Conservation (phyloP, 2,329 filamentous ascomycete genomes). For the Cladosporium sp. region DNA sequence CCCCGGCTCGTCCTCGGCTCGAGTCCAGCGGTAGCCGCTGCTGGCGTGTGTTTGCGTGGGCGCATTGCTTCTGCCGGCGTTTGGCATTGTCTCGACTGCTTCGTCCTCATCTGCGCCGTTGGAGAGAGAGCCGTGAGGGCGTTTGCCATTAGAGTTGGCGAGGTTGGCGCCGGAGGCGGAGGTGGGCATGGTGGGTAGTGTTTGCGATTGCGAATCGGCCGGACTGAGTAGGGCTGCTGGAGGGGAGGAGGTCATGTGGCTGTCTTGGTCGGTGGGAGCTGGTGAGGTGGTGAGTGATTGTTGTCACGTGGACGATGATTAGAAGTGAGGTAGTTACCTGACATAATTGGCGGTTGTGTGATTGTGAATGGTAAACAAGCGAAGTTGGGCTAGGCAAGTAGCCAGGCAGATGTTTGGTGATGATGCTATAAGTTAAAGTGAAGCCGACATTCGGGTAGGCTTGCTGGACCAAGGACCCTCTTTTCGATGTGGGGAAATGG, state of each 20-base stretch:
- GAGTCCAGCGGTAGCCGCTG: slow-evolving; percentile 37
- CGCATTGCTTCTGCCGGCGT: slow-evolving; percentile 23
- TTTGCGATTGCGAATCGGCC: slow-evolving; percentile 57
- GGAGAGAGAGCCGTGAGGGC: slow-evolving; percentile 37
- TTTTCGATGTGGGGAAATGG: neutral
- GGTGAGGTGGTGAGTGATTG: slow-evolving; percentile 31
- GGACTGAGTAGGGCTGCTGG: slow-evolving; percentile 38
- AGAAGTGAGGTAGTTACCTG: slow-evolving; percentile 4
- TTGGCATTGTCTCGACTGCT: slow-evolving; percentile 27
- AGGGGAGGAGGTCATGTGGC: slow-evolving; percentile 44
- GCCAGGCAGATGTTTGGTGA: neutral
- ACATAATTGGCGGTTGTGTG: slow-evolving; percentile 14
- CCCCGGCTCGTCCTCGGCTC: slow-evolving; percentile 47
- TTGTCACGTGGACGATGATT: slow-evolving; percentile 47
- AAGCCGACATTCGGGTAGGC: neutral
- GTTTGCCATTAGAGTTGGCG: slow-evolving; percentile 41
- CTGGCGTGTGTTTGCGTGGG: slow-evolving; percentile 31
- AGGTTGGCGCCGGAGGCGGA: slow-evolving; percentile 23
- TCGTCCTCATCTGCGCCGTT: slow-evolving; percentile 34
- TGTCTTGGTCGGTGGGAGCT: slow-evolving; percentile 40
- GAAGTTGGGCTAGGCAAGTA: neutral
- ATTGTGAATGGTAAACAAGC: neutral
- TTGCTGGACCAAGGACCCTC: neutral
- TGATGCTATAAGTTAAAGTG: slow-evolving; percentile 3
- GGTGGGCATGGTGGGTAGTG: slow-evolving; percentile 24